phyloP scores from a whole-genome alignment of 208 protist species.

The Herpetomonas samuelpessoai region DNA sequence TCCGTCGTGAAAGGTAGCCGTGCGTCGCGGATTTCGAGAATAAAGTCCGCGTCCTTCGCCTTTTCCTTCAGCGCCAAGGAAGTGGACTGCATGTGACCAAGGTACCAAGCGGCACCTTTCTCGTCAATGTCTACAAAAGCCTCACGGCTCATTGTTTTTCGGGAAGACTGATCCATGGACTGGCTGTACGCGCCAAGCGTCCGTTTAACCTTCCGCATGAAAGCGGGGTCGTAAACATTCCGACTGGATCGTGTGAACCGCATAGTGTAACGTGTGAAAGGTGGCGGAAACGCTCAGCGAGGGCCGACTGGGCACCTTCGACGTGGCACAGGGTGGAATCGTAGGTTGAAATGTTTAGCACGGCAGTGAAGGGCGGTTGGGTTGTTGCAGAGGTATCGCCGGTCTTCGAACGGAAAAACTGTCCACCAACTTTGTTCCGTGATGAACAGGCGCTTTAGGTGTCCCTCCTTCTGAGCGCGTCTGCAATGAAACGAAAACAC shows the following conservation, averaged over 20 bases:
- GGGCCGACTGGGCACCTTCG: background rate
- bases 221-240: slow-evolving; percentile 86
- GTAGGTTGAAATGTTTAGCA: too few relatives aligned
- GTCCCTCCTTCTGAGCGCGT: too few relatives aligned
- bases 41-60: slow-evolving; percentile 82
- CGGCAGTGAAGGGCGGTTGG: too few relatives aligned
- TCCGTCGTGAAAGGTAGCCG: slow-evolving; percentile 86
- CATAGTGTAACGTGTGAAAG: slow-evolving; percentile 24
- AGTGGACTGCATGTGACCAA: slow-evolving; percentile 85
- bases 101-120: slow-evolving; percentile 84
- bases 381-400: too few relatives aligned
- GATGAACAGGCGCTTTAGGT: too few relatives aligned
- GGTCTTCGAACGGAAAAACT: too few relatives aligned
- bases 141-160: slow-evolving; percentile 69
- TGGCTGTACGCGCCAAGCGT: slow-evolving; percentile 65
- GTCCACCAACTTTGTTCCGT: too few relatives aligned
- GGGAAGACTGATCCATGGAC: slow-evolving; percentile 59
- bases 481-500: too few relatives aligned
- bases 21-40: slow-evolving; percentile 93
- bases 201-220: slow-evolving; percentile 89
- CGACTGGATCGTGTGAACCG: slow-evolving; percentile 13
- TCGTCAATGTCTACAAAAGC: slow-evolving; percentile 89
- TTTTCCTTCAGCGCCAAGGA: slow-evolving; percentile 56
- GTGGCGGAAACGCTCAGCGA: background rate
- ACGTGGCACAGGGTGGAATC: background rate